These are phyloP conservation scores for Lunasporangiospora selenospora DNA, from an alignment of 192 early-diverging fungal genomes.

Conservation along the genomic window DNA sequence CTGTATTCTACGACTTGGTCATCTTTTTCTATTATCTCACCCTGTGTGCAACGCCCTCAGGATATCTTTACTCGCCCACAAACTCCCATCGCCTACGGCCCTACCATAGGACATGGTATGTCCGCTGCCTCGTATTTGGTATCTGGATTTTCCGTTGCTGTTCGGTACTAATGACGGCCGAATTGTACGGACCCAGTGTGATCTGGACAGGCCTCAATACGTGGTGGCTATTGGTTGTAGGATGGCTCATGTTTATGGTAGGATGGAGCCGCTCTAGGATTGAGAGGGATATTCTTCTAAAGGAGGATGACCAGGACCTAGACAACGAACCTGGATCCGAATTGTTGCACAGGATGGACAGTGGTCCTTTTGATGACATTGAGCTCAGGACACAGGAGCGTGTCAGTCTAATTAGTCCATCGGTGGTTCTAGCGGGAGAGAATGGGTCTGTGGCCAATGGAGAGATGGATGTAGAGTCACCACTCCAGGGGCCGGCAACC, in stretches of 20 bases:
- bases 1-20: slow-evolving; percentile 35
- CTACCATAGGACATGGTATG: slow-evolving; percentile 46
- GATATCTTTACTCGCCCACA: slow-evolving; percentile 40
- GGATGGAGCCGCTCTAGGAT: slow-evolving; percentile 37
- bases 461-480: no score
- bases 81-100: slow-evolving; percentile 39
- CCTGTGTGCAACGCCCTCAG: slow-evolving; percentile 38
- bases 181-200: slow-evolving; percentile 41
- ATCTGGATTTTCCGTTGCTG: slow-evolving; percentile 48
- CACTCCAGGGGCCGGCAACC: no score
- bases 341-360: no score
- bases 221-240: slow-evolving; percentile 35
- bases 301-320: slow-evolving; percentile 23
- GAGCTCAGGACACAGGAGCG: no score
- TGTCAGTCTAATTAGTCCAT: no score
- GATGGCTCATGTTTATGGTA: slow-evolving; percentile 46
- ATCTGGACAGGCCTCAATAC: slow-evolving; percentile 45
- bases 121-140: slow-evolving; percentile 43
- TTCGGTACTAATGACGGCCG: slow-evolving; percentile 42
- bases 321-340: no score
- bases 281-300: slow-evolving; percentile 31
- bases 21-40: slow-evolving; percentile 46
- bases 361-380: no score
- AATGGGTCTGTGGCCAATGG: no score
- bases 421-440: no score